Percentiles rank a stretch among this genome's conserved stretches.
These are phyloP conservation scores for Myxozyma lipomycoides DNA, from an alignment of 805 yeast genomes.

Conservation along the genomic window DNA sequence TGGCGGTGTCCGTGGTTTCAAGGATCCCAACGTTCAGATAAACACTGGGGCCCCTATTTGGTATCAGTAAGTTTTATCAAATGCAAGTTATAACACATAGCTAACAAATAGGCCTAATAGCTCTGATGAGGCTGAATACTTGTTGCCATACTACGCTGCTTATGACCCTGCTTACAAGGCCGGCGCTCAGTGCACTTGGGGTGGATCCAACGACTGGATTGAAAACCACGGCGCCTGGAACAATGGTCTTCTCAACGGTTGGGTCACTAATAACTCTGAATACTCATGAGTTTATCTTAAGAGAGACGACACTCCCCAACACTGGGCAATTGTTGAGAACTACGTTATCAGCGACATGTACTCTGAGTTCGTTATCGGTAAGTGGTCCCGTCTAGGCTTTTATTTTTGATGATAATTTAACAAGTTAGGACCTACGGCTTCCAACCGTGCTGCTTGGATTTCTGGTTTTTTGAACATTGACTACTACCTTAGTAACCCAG, in stretches of 20 bases:
- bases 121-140: conserved; percentile 11
- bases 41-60: conserved; percentile 9
- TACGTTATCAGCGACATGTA: conserved; percentile 34
- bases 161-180: conserved; percentile 25
- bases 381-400: too few species aligned
- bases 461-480: conserved; percentile 32
- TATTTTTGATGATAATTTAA: too few species aligned
- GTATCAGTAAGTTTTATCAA: conserved; percentile 9
- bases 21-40: conserved; percentile 31
- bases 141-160: conserved; percentile 30
- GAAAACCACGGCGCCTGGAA: conserved; percentile 32
- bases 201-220: conserved; percentile 33
- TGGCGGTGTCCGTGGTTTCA: conserved; percentile 34
- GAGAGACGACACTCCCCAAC: conserved; percentile 31
- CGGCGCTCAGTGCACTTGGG: conserved; percentile 29
- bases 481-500: conserved; percentile 22
- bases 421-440: conserved; percentile 28
- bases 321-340: conserved; percentile 30
- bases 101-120: conserved; percentile 11
- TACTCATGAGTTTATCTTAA: conserved; percentile 30
- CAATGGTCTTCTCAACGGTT: conserved; percentile 29
- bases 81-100: not conserved
- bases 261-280: conserved; percentile 32
- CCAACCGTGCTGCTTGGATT: conserved; percentile 32
- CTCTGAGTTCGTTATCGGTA: conserved; percentile 30